A percentile compares a stretch with the other conserved stretches of the same genome.
Conservation (phyloP, 2,329 filamentous ascomycete species). For the Cladosporium sp. region DNA sequence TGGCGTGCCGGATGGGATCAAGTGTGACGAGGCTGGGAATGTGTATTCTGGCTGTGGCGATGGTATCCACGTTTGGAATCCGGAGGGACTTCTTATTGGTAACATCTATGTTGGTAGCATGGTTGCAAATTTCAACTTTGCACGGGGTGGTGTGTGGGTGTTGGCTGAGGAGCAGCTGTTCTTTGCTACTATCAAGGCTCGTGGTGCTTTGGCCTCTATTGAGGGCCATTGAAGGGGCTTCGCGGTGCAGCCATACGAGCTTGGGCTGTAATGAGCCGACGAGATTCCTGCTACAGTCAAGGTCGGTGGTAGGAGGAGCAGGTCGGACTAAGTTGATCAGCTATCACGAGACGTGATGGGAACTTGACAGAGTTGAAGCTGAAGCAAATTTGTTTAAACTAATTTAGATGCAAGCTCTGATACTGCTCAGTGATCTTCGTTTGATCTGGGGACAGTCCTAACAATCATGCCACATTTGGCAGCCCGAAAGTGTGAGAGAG, state of each 20-base stretch:
- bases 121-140: constrained; percentile 35
- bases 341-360: neutral
- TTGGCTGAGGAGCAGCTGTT: constrained; percentile 26
- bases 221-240: constrained; percentile 21
- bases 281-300: neutral
- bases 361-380: neutral
- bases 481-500: neutral
- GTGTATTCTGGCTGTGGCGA: constrained; percentile 58
- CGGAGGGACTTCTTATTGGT: constrained; percentile 51
- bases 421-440: neutral
- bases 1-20: constrained; percentile 61
- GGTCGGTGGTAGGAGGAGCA: neutral
- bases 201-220: constrained; percentile 21
- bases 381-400: neutral
- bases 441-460: neutral
- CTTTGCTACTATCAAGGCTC: constrained; percentile 21
- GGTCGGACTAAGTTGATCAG: neutral
- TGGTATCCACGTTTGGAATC: constrained; percentile 56
- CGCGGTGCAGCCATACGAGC: neutral
- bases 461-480: neutral
- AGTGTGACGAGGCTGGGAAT: constrained; percentile 55
- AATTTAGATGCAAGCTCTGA: neutral
- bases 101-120: constrained; percentile 56
- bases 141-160: constrained; percentile 23
- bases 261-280: neutral